A percentile compares a stretch with the other conserved stretches of the same genome.
These are phyloP conservation scores for Anthoceros angustus DNA, from an alignment of 225 moss, liverwort and hornwort genomes.

Conservation along the genomic window DNA sequence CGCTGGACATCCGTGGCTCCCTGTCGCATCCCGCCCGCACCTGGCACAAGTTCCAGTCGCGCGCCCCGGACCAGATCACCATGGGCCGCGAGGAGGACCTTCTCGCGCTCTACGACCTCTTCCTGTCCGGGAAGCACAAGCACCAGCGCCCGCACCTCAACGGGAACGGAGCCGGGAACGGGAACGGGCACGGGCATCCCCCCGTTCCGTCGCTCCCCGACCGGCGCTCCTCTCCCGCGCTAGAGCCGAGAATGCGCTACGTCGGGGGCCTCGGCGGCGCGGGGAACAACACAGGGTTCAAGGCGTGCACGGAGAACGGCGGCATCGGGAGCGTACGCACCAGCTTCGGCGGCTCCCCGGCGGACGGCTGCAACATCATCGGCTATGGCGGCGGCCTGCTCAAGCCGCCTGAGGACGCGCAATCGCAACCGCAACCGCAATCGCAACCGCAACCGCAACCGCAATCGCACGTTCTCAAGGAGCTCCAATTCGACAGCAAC, in stretches of 20 bases:
- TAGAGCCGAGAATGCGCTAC: not conserved
- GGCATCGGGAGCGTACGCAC: not conserved
- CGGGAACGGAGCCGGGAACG: not conserved
- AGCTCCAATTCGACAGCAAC: not conserved
- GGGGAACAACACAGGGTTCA: not conserved
- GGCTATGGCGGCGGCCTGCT: not conserved
- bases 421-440: not conserved
- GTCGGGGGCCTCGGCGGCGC: not conserved
- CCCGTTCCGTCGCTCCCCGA: not conserved
- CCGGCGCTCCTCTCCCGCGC: not conserved
- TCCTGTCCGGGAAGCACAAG: not conserved
- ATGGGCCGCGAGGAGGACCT: conserved; percentile 5
- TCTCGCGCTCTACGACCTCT: not conserved
- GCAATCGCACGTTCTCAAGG: not conserved
- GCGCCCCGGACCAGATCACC: not conserved
- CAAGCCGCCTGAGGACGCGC: not conserved
- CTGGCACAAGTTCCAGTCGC: conserved; percentile 1
- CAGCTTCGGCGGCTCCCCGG: not conserved
- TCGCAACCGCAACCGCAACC: not conserved
- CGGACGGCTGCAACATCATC: not conserved
- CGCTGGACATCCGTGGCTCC: not conserved
- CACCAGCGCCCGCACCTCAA: not conserved
- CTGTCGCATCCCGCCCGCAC: conserved; percentile 1
- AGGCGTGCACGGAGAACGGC: not conserved
- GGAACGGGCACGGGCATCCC: not conserved